Evolutionary conservation across 2,329 filamentous ascomycete genomes (phyloP).

Genomic region (Ophiostoma quercus): DNA sequence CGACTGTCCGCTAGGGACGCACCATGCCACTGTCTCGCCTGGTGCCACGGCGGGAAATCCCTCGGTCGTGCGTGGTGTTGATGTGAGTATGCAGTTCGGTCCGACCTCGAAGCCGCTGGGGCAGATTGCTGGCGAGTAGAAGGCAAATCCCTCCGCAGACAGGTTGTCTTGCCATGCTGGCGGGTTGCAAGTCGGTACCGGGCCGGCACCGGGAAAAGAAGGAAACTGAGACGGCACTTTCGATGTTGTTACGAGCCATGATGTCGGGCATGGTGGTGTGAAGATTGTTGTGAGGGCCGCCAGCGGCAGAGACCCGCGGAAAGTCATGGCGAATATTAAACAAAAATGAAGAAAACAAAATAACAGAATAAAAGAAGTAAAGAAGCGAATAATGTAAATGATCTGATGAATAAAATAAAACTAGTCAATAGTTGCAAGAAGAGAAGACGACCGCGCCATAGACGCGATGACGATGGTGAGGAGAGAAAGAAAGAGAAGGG

Average conservation of each 20-base stretch:
- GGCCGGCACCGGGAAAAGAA: constrained; percentile 31
- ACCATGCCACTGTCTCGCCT: constrained; percentile 29
- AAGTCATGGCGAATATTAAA: constrained; percentile 18
- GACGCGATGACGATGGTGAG: neutral
- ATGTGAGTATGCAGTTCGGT: constrained; percentile 29
- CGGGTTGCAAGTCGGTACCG: constrained; percentile 31
- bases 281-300: constrained; percentile 41
- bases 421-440: constrained; percentile 9
- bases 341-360: neutral
- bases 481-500: neutral
- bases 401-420: neutral
- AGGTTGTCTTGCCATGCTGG: constrained; percentile 37
- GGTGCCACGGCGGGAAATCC: constrained; percentile 26
- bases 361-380: neutral
- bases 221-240: constrained; percentile 39
- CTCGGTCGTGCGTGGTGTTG: constrained; percentile 22
- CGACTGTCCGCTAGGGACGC: constrained; percentile 34
- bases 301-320: constrained; percentile 33
- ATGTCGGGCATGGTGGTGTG: constrained; percentile 37
- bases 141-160: constrained; percentile 35
- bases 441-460: neutral
- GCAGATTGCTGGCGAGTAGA: constrained; percentile 41
- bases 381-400: neutral
- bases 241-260: constrained; percentile 40
- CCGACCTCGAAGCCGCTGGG: constrained; percentile 37